Base-by-base conservation (phyloP, 2,329 filamentous ascomycete species). In the Apiospora sp. region DNA sequence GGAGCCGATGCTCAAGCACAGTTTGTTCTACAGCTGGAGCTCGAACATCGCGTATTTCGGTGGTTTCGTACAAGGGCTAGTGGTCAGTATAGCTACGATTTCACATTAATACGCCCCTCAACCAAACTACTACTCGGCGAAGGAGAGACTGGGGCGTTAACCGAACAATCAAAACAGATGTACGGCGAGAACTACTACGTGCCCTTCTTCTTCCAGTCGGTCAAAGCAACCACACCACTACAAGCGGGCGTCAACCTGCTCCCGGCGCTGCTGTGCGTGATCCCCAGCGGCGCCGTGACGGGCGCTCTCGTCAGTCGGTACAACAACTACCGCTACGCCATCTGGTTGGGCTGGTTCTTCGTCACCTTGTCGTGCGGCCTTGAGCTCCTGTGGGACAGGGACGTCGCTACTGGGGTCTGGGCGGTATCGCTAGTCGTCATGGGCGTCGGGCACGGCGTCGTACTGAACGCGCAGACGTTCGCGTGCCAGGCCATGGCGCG, bases 391-490 rank as follows among this genome's bases (percentile, higher is more conserved):
- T 77, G 76, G 76, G 71, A 72, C 19, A 73, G 67, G 7, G 51
- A 49, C 22, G 73, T 75, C 0, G 67, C 76, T 1, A 64, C 74
- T 6, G 69, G 69, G 0, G 75, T 76, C 0, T 76, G 75, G 72
- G 71, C 75, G 13, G 67, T 73, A 2, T 72, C 75, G 8, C 71
- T 76, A 4, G 70, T 75, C 12, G 73, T 75, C 16, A 71, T 74
- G 19, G 76, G 76, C 12, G 37, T 77, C 2, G 76, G 76, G 3
- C 75, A 77, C 67, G 76, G 76, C 24, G 71, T 75, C 51, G 74
- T 77, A 13, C 72, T 77, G 37, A 77, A 77, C 19, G 75, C 76
- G 27, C 75, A 77, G 72, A 77, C 73, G 2, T 77, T 77, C n/a
- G 73, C 75, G 12, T 76, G 75, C 10, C 75, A 76, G 41, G 76